Evolutionary conservation across 306 rosid genomes (phyloP), one percentile per base, ranked within the genome.

Genomic region (Rosa persica): DNA sequence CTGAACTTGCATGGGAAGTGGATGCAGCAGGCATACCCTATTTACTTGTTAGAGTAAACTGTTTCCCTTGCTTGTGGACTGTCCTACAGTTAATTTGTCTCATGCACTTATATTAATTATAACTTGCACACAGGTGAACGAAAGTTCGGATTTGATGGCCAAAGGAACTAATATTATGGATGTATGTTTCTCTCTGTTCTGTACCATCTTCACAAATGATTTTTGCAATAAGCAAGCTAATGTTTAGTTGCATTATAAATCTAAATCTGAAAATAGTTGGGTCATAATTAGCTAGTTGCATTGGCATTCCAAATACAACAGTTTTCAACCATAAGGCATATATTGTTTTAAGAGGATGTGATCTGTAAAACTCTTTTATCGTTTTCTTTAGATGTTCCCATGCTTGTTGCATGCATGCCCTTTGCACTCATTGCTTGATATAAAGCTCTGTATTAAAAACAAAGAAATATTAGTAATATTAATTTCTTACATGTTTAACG

Each of bases 101-200:
- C 80, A 76, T 58, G 54, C 20, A 76, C 72, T 36, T 34, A 38
- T 80, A 48, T 58, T 30, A 30, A 48, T 58, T 30, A 30, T 30
- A 65, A 87, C 72, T 76, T 67, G 70, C 34, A 54, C 22, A 67
- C 73, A 93, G 98, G 96, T 74, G 94, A 93, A n/a, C 83, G 98
- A 43, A 93, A 96, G 61, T 93, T 93, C 87, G 98, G 98, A 93
- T 86, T 88, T 93, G 88, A 93, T 93, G 98, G 98, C 89, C 86
- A 93, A 93, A 84, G 98, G 98, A 87, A 93, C 98, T 62, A 91
- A 91, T 81, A 94, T 96, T 2, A 74, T 89, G 80, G 98, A 93
- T 74, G 98, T 93, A 88, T 80, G n/a, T n/a, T 72, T 71, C 52
- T 73, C 74, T 73, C 52, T 42, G 16, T 39, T 25, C 27, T n/a